phyloP scores from a whole-genome alignment of 345 rosid genomes.

The Sonneratia caseolaris region DNA sequence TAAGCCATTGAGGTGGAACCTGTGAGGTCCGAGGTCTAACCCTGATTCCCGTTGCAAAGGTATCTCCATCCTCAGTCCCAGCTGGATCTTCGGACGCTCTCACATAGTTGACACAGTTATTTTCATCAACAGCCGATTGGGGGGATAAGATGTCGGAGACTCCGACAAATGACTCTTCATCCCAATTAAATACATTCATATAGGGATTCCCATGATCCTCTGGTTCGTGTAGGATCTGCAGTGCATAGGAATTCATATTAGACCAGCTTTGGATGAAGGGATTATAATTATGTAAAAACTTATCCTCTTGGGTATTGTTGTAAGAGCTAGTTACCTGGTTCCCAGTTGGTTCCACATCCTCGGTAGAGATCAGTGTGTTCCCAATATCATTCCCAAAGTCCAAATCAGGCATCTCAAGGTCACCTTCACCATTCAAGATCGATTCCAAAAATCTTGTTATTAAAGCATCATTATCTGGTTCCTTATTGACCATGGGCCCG shows the following conservation, averaged over 20 bases:
- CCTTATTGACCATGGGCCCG: neutral
- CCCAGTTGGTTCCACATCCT: neutral
- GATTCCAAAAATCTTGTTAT: neutral
- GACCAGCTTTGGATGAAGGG: neutral
- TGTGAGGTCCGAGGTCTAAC: slow-evolving; percentile 30
- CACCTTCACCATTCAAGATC: neutral
- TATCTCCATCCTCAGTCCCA: slow-evolving; percentile 11
- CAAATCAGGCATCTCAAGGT: neutral
- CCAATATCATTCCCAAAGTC: neutral
- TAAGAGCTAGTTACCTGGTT: neutral
- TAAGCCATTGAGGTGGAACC: slow-evolving; percentile 8
- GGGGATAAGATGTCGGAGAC: neutral
- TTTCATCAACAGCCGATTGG: slow-evolving; percentile 15
- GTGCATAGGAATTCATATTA: neutral
- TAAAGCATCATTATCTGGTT: neutral
- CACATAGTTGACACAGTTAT: neutral
- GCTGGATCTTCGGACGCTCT: slow-evolving; percentile 6
- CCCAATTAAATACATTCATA: neutral
- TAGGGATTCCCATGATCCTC: neutral
- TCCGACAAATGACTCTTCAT: neutral
- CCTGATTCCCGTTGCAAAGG: slow-evolving; percentile 31
- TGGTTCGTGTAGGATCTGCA: slow-evolving; percentile 5
- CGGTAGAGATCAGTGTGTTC: neutral
- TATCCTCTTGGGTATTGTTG: neutral
- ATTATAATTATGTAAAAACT: neutral